These are phyloP conservation scores for Ustilago curta DNA, from an alignment of 1,284 basidiomycete species.

Conservation along the genomic window DNA sequence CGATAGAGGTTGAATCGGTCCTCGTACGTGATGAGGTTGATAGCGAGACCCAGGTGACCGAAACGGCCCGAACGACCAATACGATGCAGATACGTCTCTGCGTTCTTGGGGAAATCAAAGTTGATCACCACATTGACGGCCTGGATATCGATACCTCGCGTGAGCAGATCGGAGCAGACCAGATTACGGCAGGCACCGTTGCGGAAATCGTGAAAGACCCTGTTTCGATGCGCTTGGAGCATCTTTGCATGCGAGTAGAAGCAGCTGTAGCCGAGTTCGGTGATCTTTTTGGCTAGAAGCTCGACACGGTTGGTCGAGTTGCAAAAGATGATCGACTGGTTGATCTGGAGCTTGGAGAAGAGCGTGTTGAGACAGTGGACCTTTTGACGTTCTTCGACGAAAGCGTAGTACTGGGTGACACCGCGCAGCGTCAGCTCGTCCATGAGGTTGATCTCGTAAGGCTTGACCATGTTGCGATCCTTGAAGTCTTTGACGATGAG, in stretches of 20 bases:
- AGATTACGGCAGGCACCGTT: constrained; percentile 97
- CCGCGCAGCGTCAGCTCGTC: constrained; percentile 98
- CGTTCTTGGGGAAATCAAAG: constrained; percentile 99
- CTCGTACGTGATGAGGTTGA: constrained; percentile 88
- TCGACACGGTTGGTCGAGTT: constrained; percentile 99
- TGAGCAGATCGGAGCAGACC: constrained; percentile 93
- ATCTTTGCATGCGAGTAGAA: constrained; percentile 99
- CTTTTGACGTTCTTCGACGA: constrained; percentile 98
- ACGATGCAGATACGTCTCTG: constrained; percentile 96
- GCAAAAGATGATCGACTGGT: constrained; percentile 99
- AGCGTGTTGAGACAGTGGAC: constrained; percentile 98
- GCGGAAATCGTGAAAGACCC: constrained; percentile 99
- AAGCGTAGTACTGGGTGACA: constrained; percentile 99
- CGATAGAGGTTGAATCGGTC: constrained; percentile 97
- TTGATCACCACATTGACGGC: constrained; percentile 99
- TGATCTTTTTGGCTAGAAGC: constrained; percentile 98
- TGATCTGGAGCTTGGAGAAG: constrained; percentile 99
- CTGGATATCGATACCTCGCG: constrained; percentile 99
- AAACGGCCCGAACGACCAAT: constrained; percentile 97
- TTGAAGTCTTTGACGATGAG: constrained; percentile 99
- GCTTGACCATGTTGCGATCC: constrained; percentile 97
- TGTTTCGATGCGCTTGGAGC: constrained; percentile 97
- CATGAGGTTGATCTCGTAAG: constrained; percentile 99
- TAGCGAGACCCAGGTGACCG: constrained; percentile 95
- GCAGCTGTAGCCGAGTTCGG: constrained; percentile 98